Percentiles rank a stretch among this genome's conserved stretches.
Conservation (phyloP, 169 alveolate species). For the Plasmodium relictum region DNA sequence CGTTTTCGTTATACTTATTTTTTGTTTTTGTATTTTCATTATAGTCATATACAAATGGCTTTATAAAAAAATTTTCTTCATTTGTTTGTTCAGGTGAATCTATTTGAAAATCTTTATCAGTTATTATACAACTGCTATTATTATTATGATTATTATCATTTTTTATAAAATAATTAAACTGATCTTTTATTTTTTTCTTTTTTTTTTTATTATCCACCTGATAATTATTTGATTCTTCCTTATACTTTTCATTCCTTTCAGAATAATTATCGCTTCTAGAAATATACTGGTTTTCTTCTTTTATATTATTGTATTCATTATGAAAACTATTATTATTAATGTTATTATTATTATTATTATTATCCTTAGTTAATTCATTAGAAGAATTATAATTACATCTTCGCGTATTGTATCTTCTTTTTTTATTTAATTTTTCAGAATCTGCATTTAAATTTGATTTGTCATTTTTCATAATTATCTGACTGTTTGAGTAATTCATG, state of each 20-base stretch:
- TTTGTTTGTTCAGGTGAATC: conserved; percentile 67
- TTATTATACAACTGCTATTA: conserved; percentile 38
- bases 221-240: not conserved
- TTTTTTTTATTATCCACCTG: conserved; percentile 27
- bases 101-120: conserved; percentile 60
- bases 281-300: not conserved
- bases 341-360: not conserved
- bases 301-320: not conserved
- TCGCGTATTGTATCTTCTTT: conserved; percentile 55
- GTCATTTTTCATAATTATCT: not conserved
- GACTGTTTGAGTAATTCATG: not conserved
- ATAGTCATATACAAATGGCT: conserved; percentile 24
- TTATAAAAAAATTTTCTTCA: conserved; percentile 26
- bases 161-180: conserved; percentile 29
- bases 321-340: not conserved
- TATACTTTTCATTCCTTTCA: not conserved
- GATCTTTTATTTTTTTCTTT: conserved; percentile 34
- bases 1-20: conserved; percentile 30
- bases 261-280: not conserved
- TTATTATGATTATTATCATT: not conserved
- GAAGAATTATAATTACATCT: conserved; percentile 1
- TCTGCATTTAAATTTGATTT: conserved; percentile 9
- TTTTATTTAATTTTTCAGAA: conserved; percentile 7
- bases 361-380: conserved; percentile 6
- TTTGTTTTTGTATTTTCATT: conserved; percentile 10